Conservation (phyloP, 176 grass and related monocot species). For the Avena insularis region DNA sequence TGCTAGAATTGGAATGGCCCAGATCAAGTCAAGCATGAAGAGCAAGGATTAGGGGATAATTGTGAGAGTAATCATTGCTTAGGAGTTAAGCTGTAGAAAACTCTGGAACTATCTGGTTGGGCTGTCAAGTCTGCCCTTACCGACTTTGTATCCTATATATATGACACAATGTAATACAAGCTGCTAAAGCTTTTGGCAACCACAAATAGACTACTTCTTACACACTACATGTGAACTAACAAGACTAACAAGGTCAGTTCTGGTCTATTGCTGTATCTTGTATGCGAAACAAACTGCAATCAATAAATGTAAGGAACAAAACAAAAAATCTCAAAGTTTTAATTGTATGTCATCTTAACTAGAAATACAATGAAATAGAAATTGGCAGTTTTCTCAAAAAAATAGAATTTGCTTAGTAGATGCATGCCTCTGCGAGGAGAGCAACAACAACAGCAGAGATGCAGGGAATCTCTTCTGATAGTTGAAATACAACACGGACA, state of each 20-base stretch:
- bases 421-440: slow-evolving; percentile 83
- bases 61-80: no score
- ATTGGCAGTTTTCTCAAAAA: not conserved
- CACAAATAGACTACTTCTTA: no score
- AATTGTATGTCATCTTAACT: not conserved
- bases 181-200: no score
- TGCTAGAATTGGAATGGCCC: no score
- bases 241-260: not conserved
- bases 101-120: no score
- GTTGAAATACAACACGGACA: slow-evolving; percentile 95
- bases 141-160: no score
- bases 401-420: slow-evolving; percentile 28
- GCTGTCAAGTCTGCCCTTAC: no score
- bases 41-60: no score
- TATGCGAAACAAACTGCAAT: not conserved
- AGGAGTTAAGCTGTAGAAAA: no score
- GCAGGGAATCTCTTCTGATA: slow-evolving; percentile 93
- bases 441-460: slow-evolving; percentile 97
- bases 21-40: no score
- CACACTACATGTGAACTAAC: no score
- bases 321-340: not conserved
- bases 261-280: not conserved
- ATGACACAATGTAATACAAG: no score
- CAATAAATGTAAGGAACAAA: not conserved
- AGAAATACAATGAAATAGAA: slow-evolving; percentile 17